Percentiles rank a stretch among this genome's conserved stretches.
These are phyloP conservation scores for Priceomyces castillae DNA, from an alignment of 805 yeast genomes.

Conservation along the genomic window DNA sequence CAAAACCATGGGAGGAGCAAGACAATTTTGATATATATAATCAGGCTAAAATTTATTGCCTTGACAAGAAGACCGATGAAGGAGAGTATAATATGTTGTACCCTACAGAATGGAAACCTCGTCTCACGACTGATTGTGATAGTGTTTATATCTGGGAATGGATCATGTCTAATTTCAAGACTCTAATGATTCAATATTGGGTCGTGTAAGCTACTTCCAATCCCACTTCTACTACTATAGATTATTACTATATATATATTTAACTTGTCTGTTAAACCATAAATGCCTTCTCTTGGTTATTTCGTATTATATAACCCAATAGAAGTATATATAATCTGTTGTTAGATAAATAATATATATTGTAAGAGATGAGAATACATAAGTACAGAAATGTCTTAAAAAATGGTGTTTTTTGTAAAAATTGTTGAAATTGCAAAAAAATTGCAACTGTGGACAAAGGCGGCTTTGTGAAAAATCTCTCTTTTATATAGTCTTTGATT, in stretches of 20 bases:
- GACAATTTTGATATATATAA: conserved; percentile 22
- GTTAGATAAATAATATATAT: too few relatives aligned
- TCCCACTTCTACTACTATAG: too few relatives aligned
- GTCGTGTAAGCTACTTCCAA: background rate
- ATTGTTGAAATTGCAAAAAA: background rate
- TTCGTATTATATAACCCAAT: too few relatives aligned
- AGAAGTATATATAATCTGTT: too few relatives aligned
- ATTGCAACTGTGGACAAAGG: background rate
- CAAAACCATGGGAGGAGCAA: conserved; percentile 58
- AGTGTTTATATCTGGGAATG: conserved; percentile 31
- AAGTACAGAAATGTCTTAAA: too few relatives aligned
- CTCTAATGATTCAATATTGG: background rate
- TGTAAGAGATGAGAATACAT: too few relatives aligned
- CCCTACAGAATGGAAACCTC: conserved; percentile 23
- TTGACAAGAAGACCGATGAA: conserved; percentile 11
- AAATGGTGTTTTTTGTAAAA: too few relatives aligned
- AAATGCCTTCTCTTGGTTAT: too few relatives aligned
- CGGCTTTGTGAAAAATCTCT: background rate
- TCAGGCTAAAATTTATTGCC: conserved; percentile 25
- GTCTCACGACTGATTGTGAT: conserved; percentile 25
- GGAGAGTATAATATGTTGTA: conserved; percentile 13
- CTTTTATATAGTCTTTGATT: too few relatives aligned
- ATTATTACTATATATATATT: too few relatives aligned
- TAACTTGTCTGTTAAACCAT: too few relatives aligned
- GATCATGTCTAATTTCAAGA: conserved; percentile 21